Conservation (phyloP, 352 stramenopile genomes). For the Globisporangium camurandrum region DNA sequence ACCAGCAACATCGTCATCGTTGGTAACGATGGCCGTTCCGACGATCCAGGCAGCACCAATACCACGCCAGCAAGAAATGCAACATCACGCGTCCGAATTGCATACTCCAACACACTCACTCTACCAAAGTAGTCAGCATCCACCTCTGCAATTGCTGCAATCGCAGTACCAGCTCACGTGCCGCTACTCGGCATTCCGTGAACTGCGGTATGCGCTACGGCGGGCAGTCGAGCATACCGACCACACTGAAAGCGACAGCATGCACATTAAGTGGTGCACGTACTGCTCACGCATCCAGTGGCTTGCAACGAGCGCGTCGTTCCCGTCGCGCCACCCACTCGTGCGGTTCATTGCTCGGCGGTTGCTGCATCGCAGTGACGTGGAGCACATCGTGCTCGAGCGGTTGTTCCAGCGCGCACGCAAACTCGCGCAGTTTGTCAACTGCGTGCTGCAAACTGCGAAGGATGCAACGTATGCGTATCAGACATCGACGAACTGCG, state of each 20-base stretch:
- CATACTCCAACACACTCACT: no score
- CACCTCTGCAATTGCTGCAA: not conserved
- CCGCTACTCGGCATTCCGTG: slow-evolving; percentile 48
- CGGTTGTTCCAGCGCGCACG: slow-evolving; percentile 17
- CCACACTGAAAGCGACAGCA: slow-evolving; percentile 20
- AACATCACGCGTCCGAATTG: no score
- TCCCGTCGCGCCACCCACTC: slow-evolving; percentile 34
- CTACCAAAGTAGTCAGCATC: no score
- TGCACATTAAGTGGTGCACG: slow-evolving; percentile 44
- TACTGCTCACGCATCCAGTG: slow-evolving; percentile 45
- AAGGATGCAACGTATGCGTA: slow-evolving; percentile 50
- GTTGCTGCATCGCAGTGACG: not conserved
- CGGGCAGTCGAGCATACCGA: slow-evolving; percentile 14
- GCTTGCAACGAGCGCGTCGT: slow-evolving; percentile 25
- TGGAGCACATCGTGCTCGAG: slow-evolving; percentile 12
- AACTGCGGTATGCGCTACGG: slow-evolving; percentile 29
- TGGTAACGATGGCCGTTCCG: no score
- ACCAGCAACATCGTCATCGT: no score
- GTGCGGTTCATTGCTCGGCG: slow-evolving; percentile 13
- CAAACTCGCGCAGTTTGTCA: slow-evolving; percentile 35
- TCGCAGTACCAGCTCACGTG: slow-evolving; percentile 31
- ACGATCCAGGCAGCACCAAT: not conserved
- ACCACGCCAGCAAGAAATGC: not conserved
- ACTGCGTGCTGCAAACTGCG: slow-evolving; percentile 29
- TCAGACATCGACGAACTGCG: slow-evolving; percentile 28